Percentiles rank a stretch among this genome's conserved stretches.
Conservation (phyloP, 75 land plant genomes). For the Chamaecyparis obtusa region DNA sequence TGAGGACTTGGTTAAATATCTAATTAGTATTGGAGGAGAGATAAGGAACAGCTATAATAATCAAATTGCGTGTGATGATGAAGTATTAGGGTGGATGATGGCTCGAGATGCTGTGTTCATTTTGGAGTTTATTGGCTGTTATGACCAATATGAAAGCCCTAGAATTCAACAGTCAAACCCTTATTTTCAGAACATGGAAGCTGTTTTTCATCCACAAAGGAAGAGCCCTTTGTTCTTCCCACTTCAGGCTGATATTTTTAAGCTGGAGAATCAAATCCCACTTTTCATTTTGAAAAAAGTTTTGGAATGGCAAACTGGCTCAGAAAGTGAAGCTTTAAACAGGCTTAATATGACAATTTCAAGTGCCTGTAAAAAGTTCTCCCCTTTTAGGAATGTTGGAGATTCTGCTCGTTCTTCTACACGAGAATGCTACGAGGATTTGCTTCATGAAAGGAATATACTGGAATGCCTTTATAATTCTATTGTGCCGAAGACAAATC, state of each 20-base stretch:
- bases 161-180: too few species aligned
- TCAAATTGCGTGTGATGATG: too few species aligned
- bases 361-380: background rate
- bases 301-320: background rate
- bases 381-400: background rate
- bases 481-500: background rate
- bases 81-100: too few species aligned
- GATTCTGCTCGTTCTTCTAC: background rate
- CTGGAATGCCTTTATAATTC: background rate
- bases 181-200: too few species aligned
- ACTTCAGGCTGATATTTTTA: constrained; percentile 3
- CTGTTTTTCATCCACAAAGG: too few species aligned
- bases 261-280: background rate
- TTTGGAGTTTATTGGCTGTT: too few species aligned
- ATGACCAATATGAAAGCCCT: too few species aligned
- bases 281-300: background rate
- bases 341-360: background rate
- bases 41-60: too few species aligned
- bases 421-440: background rate
- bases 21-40: too few species aligned
- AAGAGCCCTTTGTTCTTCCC: background rate
- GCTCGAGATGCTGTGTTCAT: too few species aligned
- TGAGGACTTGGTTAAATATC: too few species aligned
- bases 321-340: background rate
- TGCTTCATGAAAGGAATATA: background rate